These are phyloP conservation scores for Schwanniomyces pseudopolymorphus DNA, from an alignment of 805 yeast genomes.

Conservation along the genomic window DNA sequence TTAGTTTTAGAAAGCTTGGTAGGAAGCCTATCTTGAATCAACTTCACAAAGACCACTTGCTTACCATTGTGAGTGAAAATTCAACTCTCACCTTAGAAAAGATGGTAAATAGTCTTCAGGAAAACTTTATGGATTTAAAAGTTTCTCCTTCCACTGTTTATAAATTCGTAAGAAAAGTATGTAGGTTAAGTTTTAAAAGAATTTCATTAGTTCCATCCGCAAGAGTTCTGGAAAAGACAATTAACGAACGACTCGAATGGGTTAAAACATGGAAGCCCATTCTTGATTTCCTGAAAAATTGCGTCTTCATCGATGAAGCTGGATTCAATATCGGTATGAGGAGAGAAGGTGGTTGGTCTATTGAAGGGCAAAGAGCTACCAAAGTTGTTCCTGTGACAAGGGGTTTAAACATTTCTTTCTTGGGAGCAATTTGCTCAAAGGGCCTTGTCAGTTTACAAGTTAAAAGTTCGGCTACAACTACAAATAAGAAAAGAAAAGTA, in stretches of 20 bases:
- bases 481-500: not conserved
- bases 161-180: not conserved
- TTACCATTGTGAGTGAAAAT: not conserved
- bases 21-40: not conserved
- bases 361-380: not conserved
- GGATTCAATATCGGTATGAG: not conserved
- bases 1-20: not conserved
- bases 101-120: not conserved
- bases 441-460: not conserved
- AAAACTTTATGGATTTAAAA: not conserved
- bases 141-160: not conserved
- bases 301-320: slow-evolving; percentile 1
- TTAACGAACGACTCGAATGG: not conserved
- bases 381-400: not conserved
- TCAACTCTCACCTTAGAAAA: not conserved
- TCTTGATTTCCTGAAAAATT: slow-evolving; percentile 1
- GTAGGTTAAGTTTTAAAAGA: not conserved
- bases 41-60: not conserved
- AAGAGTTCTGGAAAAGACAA: slow-evolving; percentile 1
- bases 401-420: not conserved
- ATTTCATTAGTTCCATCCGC: slow-evolving; percentile 1
- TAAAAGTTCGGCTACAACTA: not conserved
- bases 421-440: not conserved
- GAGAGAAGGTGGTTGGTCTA: not conserved
- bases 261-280: not conserved